These are phyloP conservation scores for Amanita exitialis DNA, from an alignment of 768 basidiomycete genomes.

Conservation along the genomic window DNA sequence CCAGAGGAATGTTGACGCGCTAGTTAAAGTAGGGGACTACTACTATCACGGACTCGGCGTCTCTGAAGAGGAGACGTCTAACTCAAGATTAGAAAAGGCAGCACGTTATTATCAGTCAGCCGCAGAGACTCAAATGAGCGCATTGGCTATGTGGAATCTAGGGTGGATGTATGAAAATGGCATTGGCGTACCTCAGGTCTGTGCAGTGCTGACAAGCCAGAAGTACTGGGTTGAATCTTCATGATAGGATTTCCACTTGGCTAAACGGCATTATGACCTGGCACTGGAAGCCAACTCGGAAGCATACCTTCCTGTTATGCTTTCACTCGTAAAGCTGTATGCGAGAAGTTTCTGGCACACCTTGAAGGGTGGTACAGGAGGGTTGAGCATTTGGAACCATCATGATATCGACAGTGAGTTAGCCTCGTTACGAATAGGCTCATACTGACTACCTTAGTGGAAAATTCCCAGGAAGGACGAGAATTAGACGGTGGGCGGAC, in stretches of 20 bases:
- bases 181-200: conserved; percentile 77
- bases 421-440: neutral
- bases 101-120: conserved; percentile 93
- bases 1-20: conserved; percentile 91
- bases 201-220: neutral
- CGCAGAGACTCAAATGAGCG: conserved; percentile 85
- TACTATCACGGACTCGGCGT: conserved; percentile 89
- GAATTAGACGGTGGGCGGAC: conserved; percentile 29
- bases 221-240: neutral
- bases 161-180: conserved; percentile 99
- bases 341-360: conserved; percentile 79
- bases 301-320: conserved; percentile 78
- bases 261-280: conserved; percentile 91
- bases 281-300: conserved; percentile 83
- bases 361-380: conserved; percentile 58
- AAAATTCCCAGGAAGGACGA: conserved; percentile 21
- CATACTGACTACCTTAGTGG: conserved; percentile 8
- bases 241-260: conserved; percentile 84
- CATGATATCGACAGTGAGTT: conserved; percentile 39
- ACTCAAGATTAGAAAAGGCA: conserved; percentile 74
- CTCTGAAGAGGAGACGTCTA: conserved; percentile 48
- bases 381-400: conserved; percentile 55
- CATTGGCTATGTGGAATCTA: conserved; percentile 95
- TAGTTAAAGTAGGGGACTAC: conserved; percentile 98
- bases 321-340: conserved; percentile 80